Percentiles rank a stretch among this genome's conserved stretches.
phyloP scores from a whole-genome alignment of 139 green algal species.

The Gonium pectorale region DNA sequence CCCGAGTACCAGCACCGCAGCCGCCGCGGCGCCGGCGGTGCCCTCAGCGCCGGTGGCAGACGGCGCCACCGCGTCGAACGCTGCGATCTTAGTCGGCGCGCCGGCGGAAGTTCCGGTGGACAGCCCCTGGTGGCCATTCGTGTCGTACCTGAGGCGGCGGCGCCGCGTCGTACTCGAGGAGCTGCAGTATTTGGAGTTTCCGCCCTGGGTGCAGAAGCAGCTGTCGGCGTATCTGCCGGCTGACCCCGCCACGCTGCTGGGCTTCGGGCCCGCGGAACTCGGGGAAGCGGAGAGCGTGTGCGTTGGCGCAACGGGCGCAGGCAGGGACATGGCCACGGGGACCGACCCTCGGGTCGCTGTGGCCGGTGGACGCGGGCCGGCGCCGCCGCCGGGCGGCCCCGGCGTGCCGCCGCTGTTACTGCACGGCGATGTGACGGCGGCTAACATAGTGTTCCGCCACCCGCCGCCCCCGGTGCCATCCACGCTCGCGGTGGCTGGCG shows the following conservation, averaged over 20 bases:
- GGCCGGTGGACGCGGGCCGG: too few species aligned
- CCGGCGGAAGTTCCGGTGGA: neutral
- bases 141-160: conserved; percentile 2
- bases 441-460: conserved; percentile 8
- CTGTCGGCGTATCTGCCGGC: conserved; percentile 17
- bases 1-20: neutral
- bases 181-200: neutral
- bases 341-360: too few species aligned
- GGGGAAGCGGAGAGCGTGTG: too few species aligned
- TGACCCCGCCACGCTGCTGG: conserved; percentile 24
- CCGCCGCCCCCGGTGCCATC: neutral
- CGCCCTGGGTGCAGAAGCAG: conserved; percentile 1
- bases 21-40: neutral
- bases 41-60: neutral
- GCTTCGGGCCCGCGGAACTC: neutral
- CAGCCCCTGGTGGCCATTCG: conserved; percentile 41
- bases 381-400: too few species aligned
- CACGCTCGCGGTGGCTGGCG: too few species aligned
- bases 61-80: too few species aligned
- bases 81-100: too few species aligned
- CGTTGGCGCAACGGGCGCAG: too few species aligned
- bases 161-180: neutral
- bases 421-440: conserved; percentile 16
- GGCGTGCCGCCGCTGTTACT: conserved; percentile 23
- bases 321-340: too few species aligned